These are phyloP conservation scores for Dillenia suffruticosa DNA, from an alignment of 164 flowering plant species.

Conservation along the genomic window DNA sequence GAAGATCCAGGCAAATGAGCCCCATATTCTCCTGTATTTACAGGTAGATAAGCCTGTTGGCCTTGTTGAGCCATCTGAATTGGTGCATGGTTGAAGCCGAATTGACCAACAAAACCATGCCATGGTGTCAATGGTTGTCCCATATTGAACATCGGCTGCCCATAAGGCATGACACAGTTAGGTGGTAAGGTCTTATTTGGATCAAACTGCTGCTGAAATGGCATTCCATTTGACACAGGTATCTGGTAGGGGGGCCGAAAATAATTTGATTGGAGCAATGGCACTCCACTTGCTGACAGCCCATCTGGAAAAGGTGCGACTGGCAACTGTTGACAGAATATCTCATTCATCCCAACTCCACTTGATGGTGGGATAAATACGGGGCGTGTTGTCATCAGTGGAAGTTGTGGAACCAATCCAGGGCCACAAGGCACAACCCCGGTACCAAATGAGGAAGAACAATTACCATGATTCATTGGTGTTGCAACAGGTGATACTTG, in stretches of 20 bases:
- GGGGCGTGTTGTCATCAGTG: slow-evolving; percentile 16
- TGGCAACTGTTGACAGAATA: slow-evolving; percentile 6
- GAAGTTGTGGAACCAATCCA: slow-evolving; percentile 19
- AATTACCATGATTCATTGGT: slow-evolving; percentile 16
- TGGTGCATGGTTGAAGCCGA: slow-evolving; percentile 21
- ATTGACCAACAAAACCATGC: slow-evolving; percentile 32
- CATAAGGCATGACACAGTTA: slow-evolving; percentile 19
- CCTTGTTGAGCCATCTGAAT: slow-evolving; percentile 29
- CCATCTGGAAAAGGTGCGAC: slow-evolving; percentile 9
- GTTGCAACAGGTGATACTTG: slow-evolving; percentile 11
- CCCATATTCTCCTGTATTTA: slow-evolving; percentile 14
- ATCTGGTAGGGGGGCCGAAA: slow-evolving; percentile 29
- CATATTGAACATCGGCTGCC: slow-evolving; percentile 27
- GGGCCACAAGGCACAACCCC: slow-evolving; percentile 14
- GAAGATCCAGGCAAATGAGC: slow-evolving; percentile 1
- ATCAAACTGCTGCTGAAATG: slow-evolving; percentile 44
- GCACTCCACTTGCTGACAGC: slow-evolving; percentile 34
- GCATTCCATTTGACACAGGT: slow-evolving; percentile 25
- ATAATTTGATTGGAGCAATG: slow-evolving; percentile 19
- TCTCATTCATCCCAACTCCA: background rate
- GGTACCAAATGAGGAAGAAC: slow-evolving; percentile 4
- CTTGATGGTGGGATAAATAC: slow-evolving; percentile 9
- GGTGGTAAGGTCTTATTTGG: slow-evolving; percentile 25
- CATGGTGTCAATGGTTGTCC: slow-evolving; percentile 28
- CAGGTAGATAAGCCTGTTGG: slow-evolving; percentile 16